These are phyloP conservation scores for Wickerhamiella azyma DNA, from an alignment of 805 yeast species.

Conservation along the genomic window DNA sequence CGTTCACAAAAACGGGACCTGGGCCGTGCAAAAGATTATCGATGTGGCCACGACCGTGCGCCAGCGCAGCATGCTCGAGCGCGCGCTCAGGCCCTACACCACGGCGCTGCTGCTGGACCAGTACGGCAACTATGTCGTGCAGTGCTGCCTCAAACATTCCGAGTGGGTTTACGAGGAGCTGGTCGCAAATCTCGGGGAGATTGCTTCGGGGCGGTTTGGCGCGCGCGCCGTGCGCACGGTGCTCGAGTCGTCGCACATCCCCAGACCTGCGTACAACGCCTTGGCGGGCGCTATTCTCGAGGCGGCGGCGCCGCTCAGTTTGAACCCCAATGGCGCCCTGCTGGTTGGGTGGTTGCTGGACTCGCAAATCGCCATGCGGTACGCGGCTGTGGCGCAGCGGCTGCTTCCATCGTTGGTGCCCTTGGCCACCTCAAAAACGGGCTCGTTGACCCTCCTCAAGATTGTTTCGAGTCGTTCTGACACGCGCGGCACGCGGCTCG, in stretches of 20 bases:
- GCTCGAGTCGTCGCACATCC: conserved; percentile 60
- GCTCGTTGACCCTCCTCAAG: conserved; percentile 69
- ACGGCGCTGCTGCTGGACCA: conserved; percentile 85
- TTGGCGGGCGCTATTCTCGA: conserved; percentile 67
- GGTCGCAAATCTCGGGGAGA: conserved; percentile 59
- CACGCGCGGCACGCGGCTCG: conserved; percentile 41
- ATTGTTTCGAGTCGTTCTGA: conserved; percentile 57
- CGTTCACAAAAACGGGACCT: conserved; percentile 93
- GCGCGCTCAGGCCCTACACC: conserved; percentile 63
- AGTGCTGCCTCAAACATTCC: conserved; percentile 81
- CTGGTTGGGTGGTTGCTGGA: conserved; percentile 91
- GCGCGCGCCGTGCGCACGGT: conserved; percentile 92
- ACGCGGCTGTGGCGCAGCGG: conserved; percentile 47
- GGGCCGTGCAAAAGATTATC: conserved; percentile 97
- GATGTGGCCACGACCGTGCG: conserved; percentile 51
- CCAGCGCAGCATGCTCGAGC: conserved; percentile 51
- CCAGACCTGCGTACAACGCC: conserved; percentile 53
- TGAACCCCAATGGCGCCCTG: conserved; percentile 77
- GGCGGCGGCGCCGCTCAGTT: conserved; percentile 64
- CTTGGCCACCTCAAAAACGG: conserved; percentile 69
- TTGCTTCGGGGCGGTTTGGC: conserved; percentile 83
- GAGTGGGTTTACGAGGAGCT: conserved; percentile 80
- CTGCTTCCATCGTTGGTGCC: conserved; percentile 47
- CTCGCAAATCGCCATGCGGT: conserved; percentile 47
- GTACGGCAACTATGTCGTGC: conserved; percentile 92